phyloP scores from a whole-genome alignment of 1,139 yeast species.

The Ogataea hybrid region DNA sequence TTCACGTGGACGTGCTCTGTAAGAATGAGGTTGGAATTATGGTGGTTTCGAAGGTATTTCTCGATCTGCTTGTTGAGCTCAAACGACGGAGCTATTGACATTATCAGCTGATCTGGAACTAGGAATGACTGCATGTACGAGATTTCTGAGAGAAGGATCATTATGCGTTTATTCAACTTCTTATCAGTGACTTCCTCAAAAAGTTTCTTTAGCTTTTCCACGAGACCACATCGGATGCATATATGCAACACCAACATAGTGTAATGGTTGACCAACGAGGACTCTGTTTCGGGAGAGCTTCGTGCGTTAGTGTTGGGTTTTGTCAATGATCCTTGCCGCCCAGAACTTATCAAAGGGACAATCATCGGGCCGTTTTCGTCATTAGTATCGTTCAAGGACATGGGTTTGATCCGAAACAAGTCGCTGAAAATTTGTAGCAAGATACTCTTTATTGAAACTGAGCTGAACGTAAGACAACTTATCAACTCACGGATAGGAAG shows the following conservation, averaged over 20 bases:
- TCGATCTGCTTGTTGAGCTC: slow-evolving; percentile 28
- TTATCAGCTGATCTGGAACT: slow-evolving; percentile 41
- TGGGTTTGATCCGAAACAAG: slow-evolving; percentile 55
- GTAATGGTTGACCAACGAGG: slow-evolving; percentile 50
- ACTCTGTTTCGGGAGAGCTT: slow-evolving; percentile 27
- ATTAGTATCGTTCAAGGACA: slow-evolving; percentile 50
- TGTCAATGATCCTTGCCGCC: not conserved
- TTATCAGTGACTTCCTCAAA: slow-evolving; percentile 45
- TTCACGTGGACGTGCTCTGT: slow-evolving; percentile 3
- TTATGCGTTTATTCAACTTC: slow-evolving; percentile 53
- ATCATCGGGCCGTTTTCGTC: slow-evolving; percentile 5
- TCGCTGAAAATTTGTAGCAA: slow-evolving; percentile 73
- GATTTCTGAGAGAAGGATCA: slow-evolving; percentile 62
- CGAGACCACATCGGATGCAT: slow-evolving; percentile 55
- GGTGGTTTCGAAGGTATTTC: slow-evolving; percentile 26
- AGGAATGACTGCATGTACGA: slow-evolving; percentile 52
- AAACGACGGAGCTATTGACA: slow-evolving; percentile 22
- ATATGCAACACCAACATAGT: slow-evolving; percentile 56
- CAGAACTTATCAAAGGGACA: slow-evolving; percentile 5
- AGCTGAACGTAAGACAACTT: slow-evolving; percentile 59
- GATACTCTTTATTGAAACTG: slow-evolving; percentile 54
- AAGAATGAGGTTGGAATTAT: slow-evolving; percentile 11
- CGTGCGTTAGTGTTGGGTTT: slow-evolving; percentile 10
- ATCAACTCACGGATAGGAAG: slow-evolving; percentile 58
- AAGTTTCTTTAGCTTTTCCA: slow-evolving; percentile 46